These are phyloP conservation scores for Penicillium sp. DNA, from an alignment of 2,329 filamentous ascomycete species.

Conservation along the genomic window DNA sequence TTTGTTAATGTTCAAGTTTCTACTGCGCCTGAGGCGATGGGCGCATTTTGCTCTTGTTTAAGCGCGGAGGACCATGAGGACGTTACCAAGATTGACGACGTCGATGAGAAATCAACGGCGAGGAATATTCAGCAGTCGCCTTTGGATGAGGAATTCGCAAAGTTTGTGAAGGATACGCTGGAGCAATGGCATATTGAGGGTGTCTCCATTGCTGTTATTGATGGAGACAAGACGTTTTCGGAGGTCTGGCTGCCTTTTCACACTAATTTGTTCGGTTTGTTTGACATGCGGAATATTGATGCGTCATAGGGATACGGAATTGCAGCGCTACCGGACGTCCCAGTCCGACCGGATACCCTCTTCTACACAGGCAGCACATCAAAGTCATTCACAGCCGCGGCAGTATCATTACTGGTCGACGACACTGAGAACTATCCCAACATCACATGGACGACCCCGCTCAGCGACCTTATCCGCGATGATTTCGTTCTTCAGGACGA, in stretches of 20 bases:
- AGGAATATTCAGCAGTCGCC: neutral
- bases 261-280: neutral
- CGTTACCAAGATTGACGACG: neutral
- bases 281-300: neutral
- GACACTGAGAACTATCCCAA: conserved; percentile 22
- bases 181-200: conserved; percentile 9
- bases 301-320: conserved; percentile 34
- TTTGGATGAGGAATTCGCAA: neutral
- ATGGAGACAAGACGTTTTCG: conserved; percentile 8
- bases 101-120: neutral
- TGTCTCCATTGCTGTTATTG: conserved; percentile 19
- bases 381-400: conserved; percentile 34
- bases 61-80: neutral
- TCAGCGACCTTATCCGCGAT: conserved; percentile 41
- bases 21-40: neutral
- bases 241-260: neutral
- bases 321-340: conserved; percentile 29
- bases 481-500: conserved; percentile 38
- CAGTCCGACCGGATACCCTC: conserved; percentile 30
- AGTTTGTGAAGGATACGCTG: neutral
- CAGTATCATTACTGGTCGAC: conserved; percentile 28
- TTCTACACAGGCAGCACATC: conserved; percentile 35
- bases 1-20: neutral
- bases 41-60: neutral
- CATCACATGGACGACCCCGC: conserved; percentile 42